Conservation (phyloP, 2,329 filamentous ascomycete species). For the Penicillium corylophilum region DNA sequence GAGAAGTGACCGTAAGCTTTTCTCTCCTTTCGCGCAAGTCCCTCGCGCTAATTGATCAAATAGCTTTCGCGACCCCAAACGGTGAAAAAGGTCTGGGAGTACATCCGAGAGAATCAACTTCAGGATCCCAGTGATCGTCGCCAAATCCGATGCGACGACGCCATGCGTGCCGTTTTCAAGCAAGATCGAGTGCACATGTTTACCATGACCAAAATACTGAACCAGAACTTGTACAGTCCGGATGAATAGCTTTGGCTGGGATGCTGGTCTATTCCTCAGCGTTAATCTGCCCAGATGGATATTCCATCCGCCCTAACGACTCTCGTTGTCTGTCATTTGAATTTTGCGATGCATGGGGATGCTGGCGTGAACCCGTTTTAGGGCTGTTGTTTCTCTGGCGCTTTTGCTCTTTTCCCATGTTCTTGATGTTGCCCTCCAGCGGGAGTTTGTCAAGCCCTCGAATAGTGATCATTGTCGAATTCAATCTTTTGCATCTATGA, state of each 20-base stretch:
- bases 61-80: slow-evolving; percentile 91
- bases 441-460: slow-evolving; percentile 34
- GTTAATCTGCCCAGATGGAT: not conserved
- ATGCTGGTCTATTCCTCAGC: slow-evolving; percentile 11
- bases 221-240: slow-evolving; percentile 81
- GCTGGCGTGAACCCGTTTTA: slow-evolving; percentile 24
- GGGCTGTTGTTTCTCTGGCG: slow-evolving; percentile 16
- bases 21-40: not conserved
- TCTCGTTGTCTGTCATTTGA: slow-evolving; percentile 15
- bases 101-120: slow-evolving; percentile 84
- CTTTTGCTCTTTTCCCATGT: slow-evolving; percentile 17
- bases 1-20: slow-evolving; percentile 43
- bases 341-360: slow-evolving; percentile 34
- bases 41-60: slow-evolving; percentile 19
- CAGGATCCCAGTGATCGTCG: slow-evolving; percentile 91
- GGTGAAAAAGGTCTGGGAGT: slow-evolving; percentile 93
- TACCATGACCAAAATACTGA: slow-evolving; percentile 96
- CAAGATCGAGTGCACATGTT: slow-evolving; percentile 95
- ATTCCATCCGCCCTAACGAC: slow-evolving; percentile 24
- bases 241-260: slow-evolving; percentile 58
- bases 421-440: slow-evolving; percentile 30
- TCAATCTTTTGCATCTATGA: slow-evolving; percentile 8
- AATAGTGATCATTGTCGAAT: slow-evolving; percentile 12
- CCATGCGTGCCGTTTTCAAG: slow-evolving; percentile 90
- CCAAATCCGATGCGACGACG: slow-evolving; percentile 89